Evolutionary conservation across 2,329 filamentous ascomycete genomes (phyloP), one percentile per base, ranked within the genome.

Genomic region (Sarocladium kiliense): DNA sequence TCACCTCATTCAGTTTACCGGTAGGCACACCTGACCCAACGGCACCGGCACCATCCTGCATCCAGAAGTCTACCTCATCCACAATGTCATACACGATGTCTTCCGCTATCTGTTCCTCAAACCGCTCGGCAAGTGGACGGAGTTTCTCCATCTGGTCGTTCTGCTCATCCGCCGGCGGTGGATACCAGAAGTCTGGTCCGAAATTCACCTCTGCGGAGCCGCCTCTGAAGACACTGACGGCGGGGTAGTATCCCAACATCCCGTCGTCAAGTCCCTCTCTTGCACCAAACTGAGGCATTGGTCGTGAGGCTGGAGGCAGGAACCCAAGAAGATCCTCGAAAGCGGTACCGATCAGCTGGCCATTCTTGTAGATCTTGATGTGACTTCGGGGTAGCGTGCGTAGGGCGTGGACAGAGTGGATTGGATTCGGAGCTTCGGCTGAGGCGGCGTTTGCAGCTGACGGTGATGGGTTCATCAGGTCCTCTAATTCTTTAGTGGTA

Each of bases 151-250:
- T 26, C 26, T 36, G 27, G 2, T 68, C 62, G 73, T 82, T 78
- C 42, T 80, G 78, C 11, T 75, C 73, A 54, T 81, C 78, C 11
- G 71, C 71, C 2, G 84, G 79, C 0, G 92, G 92, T 16, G 91
- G 90, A 66, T 78, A 88, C 91, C 92, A 97, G 75, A 96, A 97
- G 30, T 94, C 80, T 0, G 91, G 91, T 1, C 94, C 93, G 66
- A 99, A 97, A 70, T 97, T 97, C 63, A 93, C 87, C 69, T 97
- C 89, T 16, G 89, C 92, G 1, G 92, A 88, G 23, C 93, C 94
- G 54, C 92, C 93, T 44, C 89, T 86, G 73, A 97, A 97, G 21
- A 94, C 88, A 63, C 91, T 94, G 19, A 99, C 85, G 21, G 92
- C 90, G 1, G 94, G 94, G 66, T 96, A 96, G 73, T 99, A 99